phyloP scores from a whole-genome alignment of 148 eudicot species.

The Pharnaceum exiguum region DNA sequence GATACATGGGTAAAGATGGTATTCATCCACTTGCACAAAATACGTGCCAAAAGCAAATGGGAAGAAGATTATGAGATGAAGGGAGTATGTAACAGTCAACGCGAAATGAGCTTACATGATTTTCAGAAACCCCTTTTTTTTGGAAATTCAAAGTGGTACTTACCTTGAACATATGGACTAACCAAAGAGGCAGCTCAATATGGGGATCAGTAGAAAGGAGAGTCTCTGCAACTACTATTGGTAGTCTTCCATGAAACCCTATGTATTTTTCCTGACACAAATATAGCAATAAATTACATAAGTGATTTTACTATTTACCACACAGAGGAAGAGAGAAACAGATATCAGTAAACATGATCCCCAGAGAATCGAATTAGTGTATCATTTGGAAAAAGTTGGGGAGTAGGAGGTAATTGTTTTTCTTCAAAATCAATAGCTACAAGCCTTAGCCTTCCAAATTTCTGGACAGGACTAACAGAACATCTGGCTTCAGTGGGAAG shows the following conservation, averaged over 20 bases:
- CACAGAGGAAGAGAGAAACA: neutral
- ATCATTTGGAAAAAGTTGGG: too few species aligned
- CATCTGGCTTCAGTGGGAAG: too few species aligned
- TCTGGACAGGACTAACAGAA: too few species aligned
- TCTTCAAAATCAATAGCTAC: too few species aligned
- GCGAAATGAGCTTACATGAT: neutral
- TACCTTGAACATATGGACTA: constrained; percentile 91
- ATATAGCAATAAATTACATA: neutral
- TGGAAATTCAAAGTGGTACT: neutral
- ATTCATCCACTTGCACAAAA: too few species aligned
- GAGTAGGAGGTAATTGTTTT: too few species aligned
- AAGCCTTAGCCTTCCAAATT: too few species aligned
- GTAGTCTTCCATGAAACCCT: constrained; percentile 67
- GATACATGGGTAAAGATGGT: too few species aligned
- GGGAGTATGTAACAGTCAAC: too few species aligned
- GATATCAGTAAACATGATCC: neutral
- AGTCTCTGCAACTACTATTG: constrained; percentile 87
- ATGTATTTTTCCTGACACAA: constrained; percentile 71
- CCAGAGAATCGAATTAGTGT: neutral
- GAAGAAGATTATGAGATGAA: too few species aligned
- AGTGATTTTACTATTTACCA: neutral
- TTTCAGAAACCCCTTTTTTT: neutral
- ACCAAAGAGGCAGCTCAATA: constrained; percentile 95
- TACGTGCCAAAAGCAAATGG: too few species aligned
- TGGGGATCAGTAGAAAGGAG: constrained; percentile 78